Conservation (phyloP, 2,329 filamentous ascomycete genomes). For the Ascochyta rabiei region DNA sequence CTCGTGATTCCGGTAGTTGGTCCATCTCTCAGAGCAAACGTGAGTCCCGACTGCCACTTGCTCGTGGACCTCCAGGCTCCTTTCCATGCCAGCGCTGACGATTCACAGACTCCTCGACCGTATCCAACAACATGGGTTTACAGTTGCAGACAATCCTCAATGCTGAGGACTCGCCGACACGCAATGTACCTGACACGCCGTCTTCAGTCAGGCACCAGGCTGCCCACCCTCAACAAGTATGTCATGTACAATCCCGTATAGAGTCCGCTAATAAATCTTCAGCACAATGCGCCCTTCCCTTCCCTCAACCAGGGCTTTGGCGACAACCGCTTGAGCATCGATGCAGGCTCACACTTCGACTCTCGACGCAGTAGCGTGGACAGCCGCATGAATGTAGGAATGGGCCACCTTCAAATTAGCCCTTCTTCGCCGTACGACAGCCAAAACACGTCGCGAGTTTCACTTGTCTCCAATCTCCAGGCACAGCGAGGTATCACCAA, state of each 20-base stretch:
- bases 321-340: slow-evolving; percentile 56
- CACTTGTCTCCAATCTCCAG: slow-evolving; percentile 73
- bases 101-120: slow-evolving; percentile 48
- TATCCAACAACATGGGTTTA: slow-evolving; percentile 56
- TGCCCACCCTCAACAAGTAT: slow-evolving; percentile 37
- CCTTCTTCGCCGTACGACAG: slow-evolving; percentile 74
- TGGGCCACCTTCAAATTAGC: slow-evolving; percentile 72
- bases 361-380: slow-evolving; percentile 79
- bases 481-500: slow-evolving; percentile 60
- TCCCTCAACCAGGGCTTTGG: slow-evolving; percentile 62
- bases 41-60: slow-evolving; percentile 37
- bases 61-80: not conserved
- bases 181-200: slow-evolving; percentile 52
- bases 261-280: slow-evolving; percentile 24
- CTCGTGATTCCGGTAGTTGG: slow-evolving; percentile 66
- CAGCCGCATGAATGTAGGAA: slow-evolving; percentile 75
- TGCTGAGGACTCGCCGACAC: slow-evolving; percentile 55
- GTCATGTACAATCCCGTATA: slow-evolving; percentile 23
- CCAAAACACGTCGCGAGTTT: slow-evolving; percentile 77
- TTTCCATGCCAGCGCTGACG: slow-evolving; percentile 14
- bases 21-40: slow-evolving; percentile 64
- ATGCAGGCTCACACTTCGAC: slow-evolving; percentile 57
- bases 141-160: slow-evolving; percentile 58
- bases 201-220: slow-evolving; percentile 47
- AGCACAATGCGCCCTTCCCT: slow-evolving; percentile 54